Evolutionary conservation across 225 moss, liverwort and hornwort genomes (phyloP).

Genomic region (Anthoceros angustus): DNA sequence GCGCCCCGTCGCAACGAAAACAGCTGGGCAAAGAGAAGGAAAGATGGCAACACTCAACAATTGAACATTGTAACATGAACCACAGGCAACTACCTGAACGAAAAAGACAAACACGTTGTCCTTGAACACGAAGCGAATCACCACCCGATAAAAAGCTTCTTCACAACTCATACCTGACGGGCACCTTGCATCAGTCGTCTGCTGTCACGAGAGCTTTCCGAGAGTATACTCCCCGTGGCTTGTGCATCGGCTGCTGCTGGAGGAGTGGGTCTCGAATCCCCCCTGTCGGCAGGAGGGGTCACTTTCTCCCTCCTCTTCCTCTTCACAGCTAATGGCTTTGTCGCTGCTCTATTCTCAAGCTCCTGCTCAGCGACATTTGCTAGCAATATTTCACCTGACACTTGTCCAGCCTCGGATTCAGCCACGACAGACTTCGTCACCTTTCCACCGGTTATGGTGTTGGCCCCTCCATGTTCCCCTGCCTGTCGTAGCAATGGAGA

Average conservation of each 20-base stretch:
- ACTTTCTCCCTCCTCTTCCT: background rate
- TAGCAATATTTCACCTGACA: background rate
- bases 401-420: background rate
- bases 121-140: too few species aligned
- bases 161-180: slow-evolving; percentile 41
- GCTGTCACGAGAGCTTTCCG: slow-evolving; percentile 40
- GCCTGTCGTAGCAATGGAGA: too few species aligned
- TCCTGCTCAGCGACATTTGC: background rate
- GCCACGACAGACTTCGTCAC: too few species aligned
- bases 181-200: slow-evolving; percentile 83
- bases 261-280: background rate
- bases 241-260: background rate
- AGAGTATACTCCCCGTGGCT: background rate
- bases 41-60: too few species aligned
- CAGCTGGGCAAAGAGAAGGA: too few species aligned
- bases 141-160: too few species aligned
- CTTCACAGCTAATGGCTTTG: background rate
- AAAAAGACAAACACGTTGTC: too few species aligned
- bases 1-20: too few species aligned
- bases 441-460: too few species aligned
- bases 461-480: too few species aligned
- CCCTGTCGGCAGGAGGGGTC: background rate
- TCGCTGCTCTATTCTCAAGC: background rate
- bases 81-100: too few species aligned
- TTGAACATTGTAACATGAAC: too few species aligned